Conservation (phyloP, 2,329 filamentous ascomycete genomes). For the Ophiostoma novo-ulmi region DNA sequence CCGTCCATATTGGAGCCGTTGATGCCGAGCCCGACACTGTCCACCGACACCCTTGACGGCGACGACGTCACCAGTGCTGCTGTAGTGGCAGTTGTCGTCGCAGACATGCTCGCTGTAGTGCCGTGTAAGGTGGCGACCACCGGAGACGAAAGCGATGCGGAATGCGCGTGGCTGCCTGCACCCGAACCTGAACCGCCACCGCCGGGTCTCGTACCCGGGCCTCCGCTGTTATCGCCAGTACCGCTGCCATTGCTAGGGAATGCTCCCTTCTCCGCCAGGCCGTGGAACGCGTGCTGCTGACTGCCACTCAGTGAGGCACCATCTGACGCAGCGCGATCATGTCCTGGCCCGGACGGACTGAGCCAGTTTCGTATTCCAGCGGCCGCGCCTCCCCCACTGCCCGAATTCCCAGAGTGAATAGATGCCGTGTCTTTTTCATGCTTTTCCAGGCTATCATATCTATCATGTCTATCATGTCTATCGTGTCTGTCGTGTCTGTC, state of each 20-base stretch:
- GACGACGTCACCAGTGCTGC: conserved; percentile 22
- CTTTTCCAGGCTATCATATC: neutral
- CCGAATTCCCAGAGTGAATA: conserved; percentile 31
- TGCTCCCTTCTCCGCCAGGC: conserved; percentile 54
- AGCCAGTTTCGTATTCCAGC: conserved; percentile 24
- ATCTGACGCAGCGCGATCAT: conserved; percentile 28
- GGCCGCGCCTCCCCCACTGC: neutral
- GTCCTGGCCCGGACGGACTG: conserved; percentile 10
- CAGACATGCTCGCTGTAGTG: conserved; percentile 22
- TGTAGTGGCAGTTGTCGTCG: conserved; percentile 22
- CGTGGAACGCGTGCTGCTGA: conserved; percentile 33
- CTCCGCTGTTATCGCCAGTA: neutral
- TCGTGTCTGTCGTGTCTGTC: neutral
- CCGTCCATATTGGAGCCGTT: neutral
- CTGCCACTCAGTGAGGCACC: conserved; percentile 23
- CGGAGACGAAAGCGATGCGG: neutral
- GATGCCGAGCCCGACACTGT: neutral
- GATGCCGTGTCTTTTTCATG: conserved; percentile 35
- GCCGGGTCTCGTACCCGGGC: neutral
- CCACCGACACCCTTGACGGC: conserved; percentile 3
- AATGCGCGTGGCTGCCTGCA: neutral
- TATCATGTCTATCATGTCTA: neutral
- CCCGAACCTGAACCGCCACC: neutral
- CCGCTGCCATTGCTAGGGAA: neutral
- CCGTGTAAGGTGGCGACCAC: neutral